These are phyloP conservation scores for Gonapodya prolifera DNA, from an alignment of 192 early-diverging fungal species.

Conservation along the genomic window DNA sequence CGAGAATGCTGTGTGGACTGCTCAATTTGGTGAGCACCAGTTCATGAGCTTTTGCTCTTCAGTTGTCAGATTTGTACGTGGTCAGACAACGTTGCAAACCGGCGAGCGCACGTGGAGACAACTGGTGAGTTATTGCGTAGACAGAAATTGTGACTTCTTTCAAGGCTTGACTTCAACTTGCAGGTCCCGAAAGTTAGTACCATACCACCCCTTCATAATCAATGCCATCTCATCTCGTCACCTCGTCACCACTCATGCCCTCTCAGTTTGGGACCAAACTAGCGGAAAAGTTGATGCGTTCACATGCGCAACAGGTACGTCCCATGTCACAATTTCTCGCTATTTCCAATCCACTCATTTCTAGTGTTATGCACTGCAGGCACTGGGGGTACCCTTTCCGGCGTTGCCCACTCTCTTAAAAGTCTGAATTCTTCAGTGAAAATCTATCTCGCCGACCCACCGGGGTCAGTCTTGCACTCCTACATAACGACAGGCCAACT, in stretches of 20 bases:
- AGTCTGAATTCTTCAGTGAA: constrained; percentile 54
- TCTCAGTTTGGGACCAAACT: constrained; percentile 80
- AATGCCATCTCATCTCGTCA: constrained; percentile 82
- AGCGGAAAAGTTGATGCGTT: constrained; percentile 75
- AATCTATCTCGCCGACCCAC: constrained; percentile 81
- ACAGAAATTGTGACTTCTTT: not conserved
- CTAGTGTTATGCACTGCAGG: constrained; percentile 91
- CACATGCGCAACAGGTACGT: constrained; percentile 23
- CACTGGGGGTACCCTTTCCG: constrained; percentile 84
- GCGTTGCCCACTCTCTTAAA: constrained; percentile 68
- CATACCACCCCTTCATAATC: constrained; percentile 21
- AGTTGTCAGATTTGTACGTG: not conserved
- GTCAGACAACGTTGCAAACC: not conserved
- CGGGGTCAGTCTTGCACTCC: constrained; percentile 82
- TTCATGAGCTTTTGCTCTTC: no score
- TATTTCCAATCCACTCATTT: no score
- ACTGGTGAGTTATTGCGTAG: not conserved
- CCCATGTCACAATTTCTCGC: no score
- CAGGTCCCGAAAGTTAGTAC: no score
- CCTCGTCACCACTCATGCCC: constrained; percentile 88
- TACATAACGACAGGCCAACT: constrained; percentile 57
- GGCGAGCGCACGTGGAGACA: not conserved
- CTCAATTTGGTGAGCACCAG: constrained; percentile 97
- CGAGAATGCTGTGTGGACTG: constrained; percentile 87
- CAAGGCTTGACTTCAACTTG: no score